Percentiles rank a stretch among this genome's conserved stretches.
These are phyloP conservation scores for Cantharellus anzutake DNA, from an alignment of 768 basidiomycete species.

Conservation along the genomic window DNA sequence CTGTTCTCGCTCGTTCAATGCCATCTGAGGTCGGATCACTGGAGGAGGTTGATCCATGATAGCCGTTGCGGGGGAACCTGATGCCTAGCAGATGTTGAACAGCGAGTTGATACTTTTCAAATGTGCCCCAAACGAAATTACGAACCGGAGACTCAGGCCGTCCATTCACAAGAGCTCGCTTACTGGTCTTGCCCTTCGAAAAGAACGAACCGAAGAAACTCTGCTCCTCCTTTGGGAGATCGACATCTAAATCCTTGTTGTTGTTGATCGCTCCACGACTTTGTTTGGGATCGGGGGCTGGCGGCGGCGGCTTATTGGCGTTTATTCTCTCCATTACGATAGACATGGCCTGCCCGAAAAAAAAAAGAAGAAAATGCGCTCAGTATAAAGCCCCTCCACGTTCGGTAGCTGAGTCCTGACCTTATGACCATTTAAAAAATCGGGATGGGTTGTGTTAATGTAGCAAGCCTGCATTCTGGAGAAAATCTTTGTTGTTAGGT, in stretches of 20 bases:
- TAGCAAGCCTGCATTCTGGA: slow-evolving; percentile 94
- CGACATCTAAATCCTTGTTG: slow-evolving; percentile 84
- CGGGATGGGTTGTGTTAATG: slow-evolving; percentile 98
- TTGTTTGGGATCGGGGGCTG: slow-evolving; percentile 50
- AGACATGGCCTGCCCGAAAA: slow-evolving; percentile 52
- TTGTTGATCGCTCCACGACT: slow-evolving; percentile 65
- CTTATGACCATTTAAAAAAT: slow-evolving; percentile 93
- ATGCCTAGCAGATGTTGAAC: neutral
- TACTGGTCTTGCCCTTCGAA: slow-evolving; percentile 23
- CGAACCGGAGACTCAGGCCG: slow-evolving; percentile 20
- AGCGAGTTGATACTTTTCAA: neutral
- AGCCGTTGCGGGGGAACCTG: slow-evolving; percentile 1
- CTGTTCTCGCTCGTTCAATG: slow-evolving; percentile 82
- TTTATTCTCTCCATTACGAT: slow-evolving; percentile 69
- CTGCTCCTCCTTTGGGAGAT: slow-evolving; percentile 68
- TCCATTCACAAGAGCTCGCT: slow-evolving; percentile 39
- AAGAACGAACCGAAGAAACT: slow-evolving; percentile 98
- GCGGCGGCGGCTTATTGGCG: slow-evolving; percentile 50
- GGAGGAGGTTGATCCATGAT: slow-evolving; percentile 43
- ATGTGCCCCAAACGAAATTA: neutral
- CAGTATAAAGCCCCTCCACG: neutral
- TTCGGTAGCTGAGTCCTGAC: slow-evolving; percentile 15
- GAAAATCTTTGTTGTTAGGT: neutral
- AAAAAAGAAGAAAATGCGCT: neutral
- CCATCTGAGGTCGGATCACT: slow-evolving; percentile 75